Percentiles rank a stretch among this genome's conserved stretches.
Conservation (phyloP, 2,329 filamentous ascomycete species). For the Bimuria novae-zelandiae region DNA sequence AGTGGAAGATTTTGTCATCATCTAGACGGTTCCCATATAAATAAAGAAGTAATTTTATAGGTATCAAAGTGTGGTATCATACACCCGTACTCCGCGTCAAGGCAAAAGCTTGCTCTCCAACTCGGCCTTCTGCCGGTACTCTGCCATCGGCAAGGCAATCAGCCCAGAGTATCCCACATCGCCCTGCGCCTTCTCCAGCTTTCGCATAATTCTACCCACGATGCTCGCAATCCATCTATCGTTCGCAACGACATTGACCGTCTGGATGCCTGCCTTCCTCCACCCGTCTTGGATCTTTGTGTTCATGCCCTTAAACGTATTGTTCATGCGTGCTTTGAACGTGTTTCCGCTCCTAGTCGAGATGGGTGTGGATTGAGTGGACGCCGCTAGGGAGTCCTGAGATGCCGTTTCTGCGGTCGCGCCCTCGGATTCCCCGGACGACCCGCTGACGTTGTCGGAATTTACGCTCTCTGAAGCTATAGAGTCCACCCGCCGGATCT, state of each 20-base stretch:
- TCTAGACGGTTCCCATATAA: no score
- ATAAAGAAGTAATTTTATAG: no score
- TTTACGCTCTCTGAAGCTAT: conserved; percentile 25
- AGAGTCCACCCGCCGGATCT: conserved; percentile 34
- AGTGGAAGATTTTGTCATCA: not conserved
- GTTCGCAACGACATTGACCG: conserved; percentile 52
- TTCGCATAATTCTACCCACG: conserved; percentile 56
- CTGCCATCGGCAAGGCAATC: conserved; percentile 50
- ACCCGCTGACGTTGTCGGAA: conserved; percentile 21
- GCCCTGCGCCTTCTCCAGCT: conserved; percentile 55
- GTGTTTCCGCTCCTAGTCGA: conserved; percentile 30
- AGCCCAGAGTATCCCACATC: conserved; percentile 57
- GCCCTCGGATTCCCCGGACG: conserved; percentile 4
- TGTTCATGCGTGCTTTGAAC: conserved; percentile 23
- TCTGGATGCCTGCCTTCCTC: conserved; percentile 52
- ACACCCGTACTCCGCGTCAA: conserved; percentile 14
- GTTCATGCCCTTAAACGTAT: conserved; percentile 37
- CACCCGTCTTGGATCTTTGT: conserved; percentile 51
- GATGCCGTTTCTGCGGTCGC: not conserved
- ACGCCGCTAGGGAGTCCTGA: conserved; percentile 4
- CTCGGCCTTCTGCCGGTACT: conserved; percentile 45
- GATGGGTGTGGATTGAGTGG: not conserved
- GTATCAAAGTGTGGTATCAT: not conserved
- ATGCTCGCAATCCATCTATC: conserved; percentile 61
- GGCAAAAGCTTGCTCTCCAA: conserved; percentile 42